Conservation (phyloP, 352 stramenopile genomes). For the Thalassiosira livingstoniorum region DNA sequence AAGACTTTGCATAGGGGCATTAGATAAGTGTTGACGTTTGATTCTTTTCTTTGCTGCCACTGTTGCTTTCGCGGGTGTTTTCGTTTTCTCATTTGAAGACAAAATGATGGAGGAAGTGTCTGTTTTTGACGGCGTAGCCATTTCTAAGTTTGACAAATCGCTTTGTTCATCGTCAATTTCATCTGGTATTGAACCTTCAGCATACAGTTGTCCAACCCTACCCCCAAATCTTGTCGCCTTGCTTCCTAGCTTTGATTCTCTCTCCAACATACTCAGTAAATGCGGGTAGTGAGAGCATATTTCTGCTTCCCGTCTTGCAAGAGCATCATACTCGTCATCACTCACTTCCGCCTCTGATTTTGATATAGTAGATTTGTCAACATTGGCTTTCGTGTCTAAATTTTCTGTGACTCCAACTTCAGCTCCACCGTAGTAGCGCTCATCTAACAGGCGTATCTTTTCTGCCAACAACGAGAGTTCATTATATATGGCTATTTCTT, state of each 20-base stretch:
- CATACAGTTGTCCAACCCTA: constrained; percentile 60
- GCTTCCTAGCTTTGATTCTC: constrained; percentile 66
- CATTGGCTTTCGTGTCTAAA: constrained; percentile 26
- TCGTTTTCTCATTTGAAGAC: constrained; percentile 3
- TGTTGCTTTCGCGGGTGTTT: constrained; percentile 5
- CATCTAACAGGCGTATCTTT: constrained; percentile 74
- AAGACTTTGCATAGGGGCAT: constrained; percentile 74
- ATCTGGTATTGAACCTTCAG: neutral
- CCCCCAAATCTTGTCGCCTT: constrained; percentile 73
- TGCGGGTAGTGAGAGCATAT: constrained; percentile 71
- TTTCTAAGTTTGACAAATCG: neutral
- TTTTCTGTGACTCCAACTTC: neutral
- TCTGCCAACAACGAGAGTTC: constrained; percentile 67
- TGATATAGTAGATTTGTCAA: constrained; percentile 63
- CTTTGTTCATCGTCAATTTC: constrained; percentile 8
- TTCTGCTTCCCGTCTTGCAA: constrained; percentile 73
- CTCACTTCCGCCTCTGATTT: constrained; percentile 42
- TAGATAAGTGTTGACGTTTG: constrained; percentile 51
- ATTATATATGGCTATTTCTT: constrained; percentile 65
- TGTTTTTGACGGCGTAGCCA: neutral
- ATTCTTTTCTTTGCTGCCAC: constrained; percentile 36
- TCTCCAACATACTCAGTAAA: constrained; percentile 64
- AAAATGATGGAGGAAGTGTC: neutral
- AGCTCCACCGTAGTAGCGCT: constrained; percentile 71
- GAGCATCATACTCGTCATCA: constrained; percentile 85